Conservation (phyloP, 2,329 filamentous ascomycete species). For the Trichoderma atroviride region DNA sequence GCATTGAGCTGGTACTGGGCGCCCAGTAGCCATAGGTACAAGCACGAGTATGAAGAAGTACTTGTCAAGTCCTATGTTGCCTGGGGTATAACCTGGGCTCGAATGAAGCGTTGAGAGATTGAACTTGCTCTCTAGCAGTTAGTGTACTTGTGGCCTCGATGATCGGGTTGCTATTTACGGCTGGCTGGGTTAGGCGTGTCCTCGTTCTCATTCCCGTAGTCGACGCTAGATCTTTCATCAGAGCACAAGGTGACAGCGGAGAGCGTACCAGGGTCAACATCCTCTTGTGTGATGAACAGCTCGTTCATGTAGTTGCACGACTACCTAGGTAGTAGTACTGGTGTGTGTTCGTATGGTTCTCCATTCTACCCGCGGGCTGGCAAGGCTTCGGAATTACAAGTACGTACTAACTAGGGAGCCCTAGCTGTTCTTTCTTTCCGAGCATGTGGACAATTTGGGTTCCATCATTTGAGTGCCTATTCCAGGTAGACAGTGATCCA, state of each 20-base stretch:
- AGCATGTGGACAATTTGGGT: slow-evolving; percentile 26
- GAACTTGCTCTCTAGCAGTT: background rate
- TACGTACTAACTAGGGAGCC: slow-evolving; percentile 1
- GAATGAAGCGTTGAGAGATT: background rate
- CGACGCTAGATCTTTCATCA: background rate
- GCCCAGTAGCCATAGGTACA: background rate
- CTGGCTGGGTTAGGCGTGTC: background rate
- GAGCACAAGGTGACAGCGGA: background rate
- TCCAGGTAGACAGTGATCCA: slow-evolving; percentile 22
- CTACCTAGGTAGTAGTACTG: too few relatives aligned
- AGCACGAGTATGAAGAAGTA: background rate
- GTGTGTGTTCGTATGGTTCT: background rate
- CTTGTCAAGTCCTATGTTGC: background rate
- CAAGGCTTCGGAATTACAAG: slow-evolving; percentile 7
- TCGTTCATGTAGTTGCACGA: background rate
- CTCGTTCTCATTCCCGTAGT: slow-evolving; percentile 4
- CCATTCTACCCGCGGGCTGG: background rate
- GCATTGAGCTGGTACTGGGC: slow-evolving; percentile 1
- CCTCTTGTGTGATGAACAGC: background rate
- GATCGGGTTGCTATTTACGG: background rate
- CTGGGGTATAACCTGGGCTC: background rate
- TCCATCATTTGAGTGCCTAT: slow-evolving; percentile 25
- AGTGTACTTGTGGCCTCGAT: background rate
- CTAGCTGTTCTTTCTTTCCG: slow-evolving; percentile 24
- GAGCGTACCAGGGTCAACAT: background rate